Base-by-base conservation (phyloP, 495 filamentous ascomycete species). In the Talaromyces liani region DNA sequence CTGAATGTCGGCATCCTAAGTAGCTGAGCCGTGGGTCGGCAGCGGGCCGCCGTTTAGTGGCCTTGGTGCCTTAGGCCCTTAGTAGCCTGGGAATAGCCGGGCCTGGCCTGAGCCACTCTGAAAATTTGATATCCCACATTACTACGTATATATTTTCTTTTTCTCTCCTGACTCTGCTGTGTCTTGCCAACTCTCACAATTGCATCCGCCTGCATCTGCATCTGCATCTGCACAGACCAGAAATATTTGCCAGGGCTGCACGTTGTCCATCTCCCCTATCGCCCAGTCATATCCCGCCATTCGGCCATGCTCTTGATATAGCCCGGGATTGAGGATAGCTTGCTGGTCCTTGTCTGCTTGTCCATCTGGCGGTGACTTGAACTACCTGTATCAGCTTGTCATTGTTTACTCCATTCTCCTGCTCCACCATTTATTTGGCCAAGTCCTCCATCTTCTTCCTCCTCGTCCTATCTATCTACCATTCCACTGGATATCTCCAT, bases 251-350 rank as follows among this genome's bases (percentile, higher is more conserved):
- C n/a, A 47, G 41, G n/a, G 41, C 41, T 47, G 45, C 45, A 49
- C 24, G 53, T 16, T 54, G 49, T 54, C 49, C 24, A 25, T 22
- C 18, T 22, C 24, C 18, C 20, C 24, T 14, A 58, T 58, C 31
- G 31, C 36, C 56, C 56, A 58, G 27, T 58, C 56, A 58, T 20
- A 58, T 58, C 8, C 56, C 29, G 14, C 6, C 27, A 12, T 36
- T 58, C 16, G 56, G 31, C 56, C 56, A 58, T 58, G 56, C 56
- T 58, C 31, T 58, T 14, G 56, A 58, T 34, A 36, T 58, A 58
- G 56, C 9, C 51, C 53, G 10, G 24, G 53, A 56, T 56, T 56
- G 14, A 56, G 27, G 53, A 56, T 56, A 56, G 53, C 53, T 31
- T 7, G 29, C 29, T 34, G 8, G 22, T 53, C 7, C 18, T 25